Conservation (phyloP, 768 basidiomycete species). For the Xerocomellus chrysenteron region DNA sequence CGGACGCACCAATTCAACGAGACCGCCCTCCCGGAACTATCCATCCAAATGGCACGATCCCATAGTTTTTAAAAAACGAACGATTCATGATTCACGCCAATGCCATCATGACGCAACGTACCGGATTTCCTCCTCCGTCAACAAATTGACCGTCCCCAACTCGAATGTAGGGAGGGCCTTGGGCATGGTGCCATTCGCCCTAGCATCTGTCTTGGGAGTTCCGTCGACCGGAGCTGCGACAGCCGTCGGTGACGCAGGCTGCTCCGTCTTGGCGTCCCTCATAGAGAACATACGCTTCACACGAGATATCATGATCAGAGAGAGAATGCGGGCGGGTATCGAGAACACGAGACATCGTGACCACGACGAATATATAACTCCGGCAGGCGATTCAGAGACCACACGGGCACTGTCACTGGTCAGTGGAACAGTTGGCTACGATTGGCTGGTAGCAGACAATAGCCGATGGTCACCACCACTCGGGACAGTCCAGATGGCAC, state of each 20-base stretch:
- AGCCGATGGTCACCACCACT: too few relatives aligned
- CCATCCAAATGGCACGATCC: background rate
- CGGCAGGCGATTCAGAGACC: too few relatives aligned
- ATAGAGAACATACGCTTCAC: constrained; percentile 16
- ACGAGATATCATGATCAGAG: constrained; percentile 13
- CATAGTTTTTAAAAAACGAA: background rate
- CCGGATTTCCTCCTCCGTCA: constrained; percentile 63
- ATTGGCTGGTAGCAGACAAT: too few relatives aligned
- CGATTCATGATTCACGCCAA: background rate
- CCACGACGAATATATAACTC: background rate
- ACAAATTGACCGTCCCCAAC: constrained; percentile 63
- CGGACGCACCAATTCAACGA: constrained; percentile 60
- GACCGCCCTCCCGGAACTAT: constrained; percentile 52
- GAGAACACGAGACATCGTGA: background rate
- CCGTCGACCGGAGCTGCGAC: background rate
- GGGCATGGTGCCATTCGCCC: constrained; percentile 9
- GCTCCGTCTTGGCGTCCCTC: constrained; percentile 9
- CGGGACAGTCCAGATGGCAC: background rate
- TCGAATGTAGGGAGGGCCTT: constrained; percentile 47
- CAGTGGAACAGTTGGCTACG: too few relatives aligned
- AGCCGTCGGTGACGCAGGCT: background rate
- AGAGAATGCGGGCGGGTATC: background rate
- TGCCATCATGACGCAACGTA: constrained; percentile 29
- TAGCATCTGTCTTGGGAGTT: background rate
- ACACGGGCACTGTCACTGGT: too few relatives aligned